Percentiles rank a stretch among this genome's conserved stretches.
phyloP scores from a whole-genome alignment of 768 basidiomycete species.

The Tremella mesenterica region DNA sequence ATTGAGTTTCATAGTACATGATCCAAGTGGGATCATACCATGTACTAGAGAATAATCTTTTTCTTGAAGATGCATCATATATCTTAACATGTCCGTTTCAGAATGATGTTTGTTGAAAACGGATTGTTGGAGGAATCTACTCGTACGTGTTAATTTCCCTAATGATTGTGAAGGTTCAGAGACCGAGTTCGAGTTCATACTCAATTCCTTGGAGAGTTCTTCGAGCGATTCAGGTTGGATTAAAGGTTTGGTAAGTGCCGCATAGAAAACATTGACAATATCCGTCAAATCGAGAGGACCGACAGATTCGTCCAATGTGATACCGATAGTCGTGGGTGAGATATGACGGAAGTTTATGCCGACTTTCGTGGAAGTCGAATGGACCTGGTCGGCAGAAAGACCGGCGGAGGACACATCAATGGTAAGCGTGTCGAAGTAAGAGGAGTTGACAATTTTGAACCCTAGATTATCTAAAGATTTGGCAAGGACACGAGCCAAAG shows the following conservation, averaged over 20 bases:
- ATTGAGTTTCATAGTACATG: constrained; percentile 97
- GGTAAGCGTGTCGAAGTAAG: constrained; percentile 86
- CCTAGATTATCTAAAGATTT: constrained; percentile 61
- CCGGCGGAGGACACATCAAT: constrained; percentile 51
- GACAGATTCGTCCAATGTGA: constrained; percentile 88
- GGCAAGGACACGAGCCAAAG: constrained; percentile 69
- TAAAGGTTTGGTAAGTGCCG: constrained; percentile 47
- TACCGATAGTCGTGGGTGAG: constrained; percentile 65
- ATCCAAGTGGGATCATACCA: constrained; percentile 90
- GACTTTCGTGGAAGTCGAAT: constrained; percentile 55
- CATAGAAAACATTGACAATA: constrained; percentile 72
- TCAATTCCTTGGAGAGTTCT: constrained; percentile 46
- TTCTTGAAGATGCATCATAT: constrained; percentile 83
- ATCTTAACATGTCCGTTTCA: constrained; percentile 97
- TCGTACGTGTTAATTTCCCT: constrained; percentile 47
- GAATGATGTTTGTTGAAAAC: constrained; percentile 97
- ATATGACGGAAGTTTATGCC: constrained; percentile 78
- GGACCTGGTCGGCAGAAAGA: constrained; percentile 52
- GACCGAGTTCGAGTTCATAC: constrained; percentile 46
- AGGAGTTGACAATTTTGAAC: constrained; percentile 58
- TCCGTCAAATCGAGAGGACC: constrained; percentile 63
- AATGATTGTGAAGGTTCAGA: constrained; percentile 51
- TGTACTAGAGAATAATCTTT: constrained; percentile 94
- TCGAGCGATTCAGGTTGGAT: constrained; percentile 39
- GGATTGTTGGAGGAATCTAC: constrained; percentile 68